These are phyloP conservation scores for Firmiana major DNA, from an alignment of 345 rosid species.

Conservation along the genomic window DNA sequence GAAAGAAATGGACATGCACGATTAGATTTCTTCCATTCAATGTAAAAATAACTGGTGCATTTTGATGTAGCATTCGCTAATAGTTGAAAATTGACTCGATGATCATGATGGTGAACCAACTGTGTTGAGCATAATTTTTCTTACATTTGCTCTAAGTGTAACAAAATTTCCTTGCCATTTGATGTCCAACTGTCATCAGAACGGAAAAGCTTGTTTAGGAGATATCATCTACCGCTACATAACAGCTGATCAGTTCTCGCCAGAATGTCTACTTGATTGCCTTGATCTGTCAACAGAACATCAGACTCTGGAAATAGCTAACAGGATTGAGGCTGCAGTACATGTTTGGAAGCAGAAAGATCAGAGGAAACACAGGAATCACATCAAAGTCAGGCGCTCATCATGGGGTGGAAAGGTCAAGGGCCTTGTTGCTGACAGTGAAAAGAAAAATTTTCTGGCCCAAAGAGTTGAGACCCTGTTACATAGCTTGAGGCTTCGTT, in stretches of 20 bases:
- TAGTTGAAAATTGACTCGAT: background rate
- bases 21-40: background rate
- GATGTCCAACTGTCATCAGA: constrained; percentile 8
- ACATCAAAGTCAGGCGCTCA: constrained; percentile 44
- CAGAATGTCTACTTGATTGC: constrained; percentile 86
- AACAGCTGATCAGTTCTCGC: constrained; percentile 77
- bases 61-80: background rate
- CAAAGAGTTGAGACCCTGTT: constrained; percentile 74
- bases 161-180: background rate
- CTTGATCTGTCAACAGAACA: constrained; percentile 91
- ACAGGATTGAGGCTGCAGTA: constrained; percentile 78
- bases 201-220: constrained; percentile 69
- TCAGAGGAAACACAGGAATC: constrained; percentile 40
- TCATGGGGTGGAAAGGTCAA: constrained; percentile 88
- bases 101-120: background rate
- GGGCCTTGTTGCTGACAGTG: constrained; percentile 62
- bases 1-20: background rate
- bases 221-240: constrained; percentile 73
- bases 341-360: constrained; percentile 82
- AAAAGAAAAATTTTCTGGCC: constrained; percentile 55
- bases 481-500: constrained; percentile 71
- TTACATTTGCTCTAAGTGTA: background rate
- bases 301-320: constrained; percentile 73
- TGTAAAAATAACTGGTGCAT: background rate
- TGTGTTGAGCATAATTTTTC: background rate